Base-by-base conservation (phyloP, 768 basidiomycete genomes). In the Roridomyces roridus region DNA sequence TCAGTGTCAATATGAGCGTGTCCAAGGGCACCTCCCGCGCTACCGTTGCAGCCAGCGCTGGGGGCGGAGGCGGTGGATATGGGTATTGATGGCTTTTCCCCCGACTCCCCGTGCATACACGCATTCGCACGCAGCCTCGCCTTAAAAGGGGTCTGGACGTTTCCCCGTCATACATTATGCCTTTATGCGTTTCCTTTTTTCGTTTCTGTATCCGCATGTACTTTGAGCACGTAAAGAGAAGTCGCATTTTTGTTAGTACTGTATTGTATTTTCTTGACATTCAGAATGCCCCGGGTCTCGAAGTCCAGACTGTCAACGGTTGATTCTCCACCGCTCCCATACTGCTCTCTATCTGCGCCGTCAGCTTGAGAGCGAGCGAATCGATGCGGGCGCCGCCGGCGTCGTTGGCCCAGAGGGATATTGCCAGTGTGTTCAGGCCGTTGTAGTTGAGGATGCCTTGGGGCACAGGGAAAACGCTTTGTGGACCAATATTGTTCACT, bases 381-480 rank as follows among this genome's bases (percentile, higher is more conserved):
- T 74, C 62, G 9, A 83, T 65, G 42, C 72, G 77, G 8, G 77
- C 81, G 11, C 81, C 82, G n/a, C 55, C 66, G 11, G 65, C 46
- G 14, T 63, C 76, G 10, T 69, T 67, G 17, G 80, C 78, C 81
- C 81, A 82, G 7, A 82, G 67, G 17, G 81, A 81, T 11, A 82
- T 68, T 5, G 77, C 80, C 8, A 83, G 68, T 4, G 80, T 81
- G 57, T 83, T 82, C 12, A 28, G 55, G 18, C 81, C 80, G 18
- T 76, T 72, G 52, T 82, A 81, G 44, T 82, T 76, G 39, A 83
- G 52, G 51, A 83, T 80, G 23, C 81, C 82, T 71, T 82, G 77
- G 5, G 81, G 77, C 48, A 80, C 72, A 23, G 76, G 76, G 67
- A 79, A 80, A 3, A 59, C 62, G 35, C 59, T 73, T 57, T 80